Base-by-base conservation (phyloP, 1,139 yeast genomes). In the Hyphopichia khmerensis region DNA sequence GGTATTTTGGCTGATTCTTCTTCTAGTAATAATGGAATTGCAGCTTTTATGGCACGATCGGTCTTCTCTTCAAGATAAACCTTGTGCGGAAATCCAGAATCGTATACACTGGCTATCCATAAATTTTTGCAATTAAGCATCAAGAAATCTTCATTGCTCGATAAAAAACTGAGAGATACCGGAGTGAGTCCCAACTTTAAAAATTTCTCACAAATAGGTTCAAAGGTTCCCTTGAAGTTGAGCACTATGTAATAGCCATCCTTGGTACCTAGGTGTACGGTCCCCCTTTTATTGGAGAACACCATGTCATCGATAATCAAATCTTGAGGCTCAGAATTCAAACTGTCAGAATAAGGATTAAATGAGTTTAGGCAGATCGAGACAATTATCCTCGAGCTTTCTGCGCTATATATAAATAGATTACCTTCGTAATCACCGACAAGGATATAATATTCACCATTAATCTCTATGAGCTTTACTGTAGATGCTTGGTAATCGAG, bases 81-180 rank as follows among this genome's bases (percentile, higher is more conserved):
- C 10, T 66, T 63, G 2, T 51, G 52, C 0, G 85, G 83, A 38
- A 49, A 65, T 2, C 41, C 44, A 0, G 69, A 63, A 2, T 53
- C 58, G 11, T 56, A 55, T 6, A 63, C 43, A 43, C 75, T 67
- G 4, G 79, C 45, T 23, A 69, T 57, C 82, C 83, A 80, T 3
- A 70, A 40, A 14, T 60, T 56, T 38, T 69, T 68, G 15, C 77
- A 64, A 8, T 58, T 46, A 1, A 75, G 56, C 19, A 64, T 54
- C 1, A 69, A 41, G 15, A 58, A 48, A 4, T 39, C 61, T 2
- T 36, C 29, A 10, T 33, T 9, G 2, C 30, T 43, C 9, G 40
- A 24, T 30, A 47, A 37, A 3, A 37, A 18, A 17, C 36, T 40
- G 17, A 59, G 46, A 11, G 35, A 42, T 1, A 56, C 50, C n/a